These are phyloP conservation scores for Xylariaceae sp. DNA, from an alignment of 2,329 filamentous ascomycete species.

Conservation along the genomic window DNA sequence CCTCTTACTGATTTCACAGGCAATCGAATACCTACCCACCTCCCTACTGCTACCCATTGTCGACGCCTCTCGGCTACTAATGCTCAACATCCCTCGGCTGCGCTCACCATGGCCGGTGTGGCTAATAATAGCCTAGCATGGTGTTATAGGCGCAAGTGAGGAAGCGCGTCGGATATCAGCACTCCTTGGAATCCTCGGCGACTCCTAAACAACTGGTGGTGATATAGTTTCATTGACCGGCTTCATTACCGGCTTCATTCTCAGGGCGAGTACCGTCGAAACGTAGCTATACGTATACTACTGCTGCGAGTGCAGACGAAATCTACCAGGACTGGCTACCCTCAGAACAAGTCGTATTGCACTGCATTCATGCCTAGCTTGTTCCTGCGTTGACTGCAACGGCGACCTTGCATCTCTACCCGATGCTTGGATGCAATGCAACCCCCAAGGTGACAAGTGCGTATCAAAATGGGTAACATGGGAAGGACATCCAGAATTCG, in stretches of 20 bases:
- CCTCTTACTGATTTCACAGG: not conserved
- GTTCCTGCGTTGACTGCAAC: conserved; percentile 12
- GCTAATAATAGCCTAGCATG: not conserved
- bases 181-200: not conserved
- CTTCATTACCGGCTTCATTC: not conserved
- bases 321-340: not conserved
- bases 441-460: conserved; percentile 6
- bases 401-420: conserved; percentile 7
- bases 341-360: conserved; percentile 4
- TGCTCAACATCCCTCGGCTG: not conserved
- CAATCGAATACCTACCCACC: not conserved
- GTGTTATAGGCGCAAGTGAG: not conserved
- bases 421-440: conserved; percentile 16
- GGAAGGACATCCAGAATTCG: conserved; percentile 8
- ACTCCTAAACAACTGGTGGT: not conserved
- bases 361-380: conserved; percentile 7
- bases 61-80: not conserved
- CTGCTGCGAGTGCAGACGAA: not conserved
- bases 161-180: not conserved
- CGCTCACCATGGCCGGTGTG: not conserved
- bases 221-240: not conserved
- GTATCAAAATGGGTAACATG: conserved; percentile 2
- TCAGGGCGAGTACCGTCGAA: not conserved
- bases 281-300: not conserved
- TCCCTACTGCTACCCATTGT: not conserved